Evolutionary conservation across 2,329 filamentous ascomycete genomes (phyloP), one percentile per base, ranked within the genome.

Genomic region (Diplodia intermedia): DNA sequence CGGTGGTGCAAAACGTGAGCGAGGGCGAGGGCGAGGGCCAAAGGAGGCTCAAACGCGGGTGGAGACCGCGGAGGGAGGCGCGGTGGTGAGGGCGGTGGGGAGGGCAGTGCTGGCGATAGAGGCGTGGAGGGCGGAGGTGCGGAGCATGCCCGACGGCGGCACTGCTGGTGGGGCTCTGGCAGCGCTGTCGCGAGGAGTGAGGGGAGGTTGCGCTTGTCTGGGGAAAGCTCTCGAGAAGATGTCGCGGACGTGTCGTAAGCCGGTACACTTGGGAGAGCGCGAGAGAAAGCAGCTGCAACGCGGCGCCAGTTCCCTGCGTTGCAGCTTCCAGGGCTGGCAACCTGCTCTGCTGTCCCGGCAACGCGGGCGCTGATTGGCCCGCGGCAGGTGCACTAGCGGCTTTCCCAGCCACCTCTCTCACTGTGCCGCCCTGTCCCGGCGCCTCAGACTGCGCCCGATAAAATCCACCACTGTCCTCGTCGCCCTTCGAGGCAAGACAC

Each of bases 271-370:
- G 57, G 20, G 57, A 38, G 60, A 63, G 60, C 43, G 60, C 29
- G 47, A 33, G 54, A 56, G 43, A 31, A 52, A 49, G 33, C 57
- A 62, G 57, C 57, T 62, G 57, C 55, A 60, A 26, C 54, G 55
- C 26, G 36, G 55, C 43, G 55, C 38, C 40, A 40, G 47, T 62
- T 63, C 60, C 60, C 47, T 63, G 60, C 60, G 47, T 63, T 63
- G 60, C 60, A 63, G 60, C 60, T 63, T 63, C 60, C 60, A 26
- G 60, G 60, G 60, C 60, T 63, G 60, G 60, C 43, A 33, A 11
- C 57, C 40, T 62, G 57, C 57, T 50, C 54, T 50, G 57, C 57
- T 62, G 57, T 40, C 57, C 57, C 43, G 50, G 57, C 57, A 62
- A 62, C 57, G 43, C 18, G 4, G 12, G 18, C 31, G 18, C 47